Evolutionary conservation across 805 yeast genomes (phyloP).

Genomic region (Nakazawaea pomicola): DNA sequence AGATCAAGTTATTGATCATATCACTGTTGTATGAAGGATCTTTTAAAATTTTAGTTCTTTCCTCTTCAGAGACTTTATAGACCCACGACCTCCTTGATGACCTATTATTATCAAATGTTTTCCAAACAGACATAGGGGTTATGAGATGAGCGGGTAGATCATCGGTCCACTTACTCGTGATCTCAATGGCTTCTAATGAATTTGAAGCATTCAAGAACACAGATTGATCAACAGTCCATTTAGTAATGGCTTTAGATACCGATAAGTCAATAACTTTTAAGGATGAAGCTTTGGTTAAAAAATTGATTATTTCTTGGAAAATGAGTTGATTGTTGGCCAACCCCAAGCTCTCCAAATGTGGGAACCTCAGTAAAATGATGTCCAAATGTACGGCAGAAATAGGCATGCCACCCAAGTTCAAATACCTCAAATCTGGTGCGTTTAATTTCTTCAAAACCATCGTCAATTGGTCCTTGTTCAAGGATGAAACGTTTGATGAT

Average conservation of each 20-base stretch:
- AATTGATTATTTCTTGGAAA: constrained; percentile 32
- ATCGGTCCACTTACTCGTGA: constrained; percentile 50
- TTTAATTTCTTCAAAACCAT: constrained; percentile 39
- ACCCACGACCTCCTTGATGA: constrained; percentile 84
- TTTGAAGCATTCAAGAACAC: constrained; percentile 39
- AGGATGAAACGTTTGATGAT: constrained; percentile 46
- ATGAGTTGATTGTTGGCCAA: constrained; percentile 34
- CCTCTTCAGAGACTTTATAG: constrained; percentile 35
- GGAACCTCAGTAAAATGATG: constrained; percentile 34
- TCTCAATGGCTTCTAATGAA: constrained; percentile 60
- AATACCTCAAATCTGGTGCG: constrained; percentile 38
- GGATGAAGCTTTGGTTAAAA: constrained; percentile 19
- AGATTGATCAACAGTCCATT: constrained; percentile 54
- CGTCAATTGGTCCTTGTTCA: constrained; percentile 38
- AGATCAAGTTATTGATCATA: constrained; percentile 33
- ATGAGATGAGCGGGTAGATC: constrained; percentile 33
- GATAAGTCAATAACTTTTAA: constrained; percentile 62
- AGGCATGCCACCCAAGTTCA: constrained; percentile 50
- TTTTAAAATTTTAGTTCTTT: constrained; percentile 18
- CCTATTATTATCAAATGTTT: constrained; percentile 40
- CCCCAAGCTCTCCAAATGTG: constrained; percentile 36
- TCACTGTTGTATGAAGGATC: constrained; percentile 23
- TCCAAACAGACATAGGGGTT: constrained; percentile 37
- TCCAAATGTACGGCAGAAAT: constrained; percentile 33
- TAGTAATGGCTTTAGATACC: constrained; percentile 52